Percentiles rank a stretch among this genome's conserved stretches.
phyloP scores from a whole-genome alignment of 1,284 basidiomycete species.

The Erythrobasidium hasegawianum region DNA sequence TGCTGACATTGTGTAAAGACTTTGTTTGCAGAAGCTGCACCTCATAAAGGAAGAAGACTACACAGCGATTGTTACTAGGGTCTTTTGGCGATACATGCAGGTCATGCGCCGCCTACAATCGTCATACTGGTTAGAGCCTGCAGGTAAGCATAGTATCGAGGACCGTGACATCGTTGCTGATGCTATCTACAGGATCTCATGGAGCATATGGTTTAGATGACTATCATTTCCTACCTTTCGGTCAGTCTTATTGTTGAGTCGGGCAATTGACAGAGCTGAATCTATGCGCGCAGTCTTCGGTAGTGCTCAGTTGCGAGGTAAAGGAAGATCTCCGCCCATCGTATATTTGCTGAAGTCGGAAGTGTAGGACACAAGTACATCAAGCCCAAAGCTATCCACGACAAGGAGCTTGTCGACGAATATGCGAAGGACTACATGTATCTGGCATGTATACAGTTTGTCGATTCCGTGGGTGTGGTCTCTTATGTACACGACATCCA shows the following conservation, averaged over 20 bases:
- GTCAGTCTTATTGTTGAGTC: too few species aligned
- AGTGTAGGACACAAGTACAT: slow-evolving; percentile 79
- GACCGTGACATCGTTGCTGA: too few species aligned
- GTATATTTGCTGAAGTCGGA: too few species aligned
- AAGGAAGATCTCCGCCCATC: too few species aligned
- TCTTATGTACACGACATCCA: too few species aligned
- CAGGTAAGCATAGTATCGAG: slow-evolving; percentile 55
- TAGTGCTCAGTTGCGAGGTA: slow-evolving; percentile 40
- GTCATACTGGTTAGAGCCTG: slow-evolving; percentile 96
- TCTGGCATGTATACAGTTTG: slow-evolving; percentile 91
- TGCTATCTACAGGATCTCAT: slow-evolving; percentile 60
- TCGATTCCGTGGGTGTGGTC: slow-evolving; percentile 86
- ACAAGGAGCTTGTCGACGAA: slow-evolving; percentile 87
- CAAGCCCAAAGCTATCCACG: slow-evolving; percentile 86
- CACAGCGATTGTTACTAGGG: slow-evolving; percentile 69
- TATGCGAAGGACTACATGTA: slow-evolving; percentile 94
- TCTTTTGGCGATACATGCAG: slow-evolving; percentile 93
- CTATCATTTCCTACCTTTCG: slow-evolving; percentile 93
- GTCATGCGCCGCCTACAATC: slow-evolving; percentile 89
- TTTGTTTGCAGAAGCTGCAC: slow-evolving; percentile 73
- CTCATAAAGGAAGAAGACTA: slow-evolving; percentile 67
- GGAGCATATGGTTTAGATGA: slow-evolving; percentile 99
- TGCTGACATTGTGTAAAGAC: slow-evolving; percentile 52
- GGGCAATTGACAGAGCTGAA: too few species aligned
- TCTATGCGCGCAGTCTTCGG: slow-evolving; percentile 41